phyloP scores from a whole-genome alignment of 2,329 filamentous ascomycete species.

The Hymenoscyphus scutula region DNA sequence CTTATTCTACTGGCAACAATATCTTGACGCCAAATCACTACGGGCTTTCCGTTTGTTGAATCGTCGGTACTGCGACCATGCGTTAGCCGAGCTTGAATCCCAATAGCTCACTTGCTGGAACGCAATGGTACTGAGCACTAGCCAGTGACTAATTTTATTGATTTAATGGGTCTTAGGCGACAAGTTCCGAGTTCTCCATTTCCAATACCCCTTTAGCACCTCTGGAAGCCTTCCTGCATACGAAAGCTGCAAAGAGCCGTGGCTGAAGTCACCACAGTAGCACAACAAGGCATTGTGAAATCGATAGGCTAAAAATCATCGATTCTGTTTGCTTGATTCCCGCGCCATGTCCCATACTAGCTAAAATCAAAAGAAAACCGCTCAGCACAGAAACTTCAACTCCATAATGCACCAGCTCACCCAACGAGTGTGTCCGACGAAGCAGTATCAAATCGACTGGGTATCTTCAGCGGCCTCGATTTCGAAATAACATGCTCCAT shows the following conservation, averaged over 20 bases:
- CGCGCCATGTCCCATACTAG: not conserved
- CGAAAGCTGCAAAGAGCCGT: not conserved
- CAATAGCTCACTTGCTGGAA: not conserved
- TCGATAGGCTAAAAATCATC: not conserved
- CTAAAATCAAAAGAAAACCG: not conserved
- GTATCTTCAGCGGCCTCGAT: not conserved
- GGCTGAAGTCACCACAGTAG: not conserved
- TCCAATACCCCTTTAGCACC: not conserved
- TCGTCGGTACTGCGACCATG: not conserved
- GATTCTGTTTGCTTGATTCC: slow-evolving; percentile 3
- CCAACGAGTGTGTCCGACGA: not conserved
- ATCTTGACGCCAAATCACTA: not conserved
- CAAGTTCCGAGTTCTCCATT: not conserved
- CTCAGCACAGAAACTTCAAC: not conserved
- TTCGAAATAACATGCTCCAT: not conserved
- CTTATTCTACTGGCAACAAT: not conserved
- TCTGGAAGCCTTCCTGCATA: not conserved
- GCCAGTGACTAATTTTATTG: not conserved
- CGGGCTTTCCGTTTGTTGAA: not conserved
- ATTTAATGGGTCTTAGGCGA: not conserved
- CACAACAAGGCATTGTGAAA: not conserved
- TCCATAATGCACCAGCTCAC: not conserved
- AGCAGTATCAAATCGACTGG: not conserved
- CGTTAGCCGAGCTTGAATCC: not conserved
- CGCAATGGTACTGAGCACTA: not conserved